Base-by-base conservation (phyloP, 306 rosid genomes). In the Boehmeria nivea region DNA sequence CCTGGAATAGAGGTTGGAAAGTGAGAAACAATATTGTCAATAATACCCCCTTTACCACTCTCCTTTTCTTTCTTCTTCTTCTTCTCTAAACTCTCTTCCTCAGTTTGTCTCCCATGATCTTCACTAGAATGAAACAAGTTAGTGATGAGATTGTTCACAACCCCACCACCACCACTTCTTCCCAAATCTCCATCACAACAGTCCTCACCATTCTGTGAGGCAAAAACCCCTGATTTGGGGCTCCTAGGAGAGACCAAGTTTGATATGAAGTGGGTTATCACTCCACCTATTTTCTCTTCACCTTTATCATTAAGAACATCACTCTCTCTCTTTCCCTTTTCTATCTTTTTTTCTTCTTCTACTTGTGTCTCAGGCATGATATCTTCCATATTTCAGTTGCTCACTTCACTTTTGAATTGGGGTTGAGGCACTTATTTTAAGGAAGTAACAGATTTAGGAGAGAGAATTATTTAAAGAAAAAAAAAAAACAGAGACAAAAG, bases 1-100 rank as follows among this genome's bases (percentile, higher is more conserved):
- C 84, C 84, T 74, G 61, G 63, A 34, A 78, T 49, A 3, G 83
- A 71, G 21, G 53, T 50, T 20, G 80, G 84, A 34, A 79, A 68
- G 66, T 68, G 78, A 19, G 81, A 79, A 14, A 75, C 69, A 25
- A 75, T 25, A 71, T 57, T 63, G 6, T 68, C 60, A n/a, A 75
- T 68, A 23, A 79, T 58, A 27, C 76, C 78, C 7, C 78, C 75
- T 0, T 52, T 56, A 6, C 56, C 66, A 6, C 47, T 39, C 4
- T n/a, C 60, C 43, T 26, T 61, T 17, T 67, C 72, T 3, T n/a
- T 47, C 20, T 25, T 38, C 14, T 43, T 20, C 15, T 3, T 40
- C 24, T 57, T 8, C 19, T 6, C 53, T 3, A n/a, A n/a, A n/a
- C n/a, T n/a, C n/a, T n/a, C n/a, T n/a, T n/a, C n/a, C n/a, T n/a